Percentiles rank a stretch among this genome's conserved stretches.
phyloP scores from a whole-genome alignment of 345 rosid species.

The Populus tremula region DNA sequence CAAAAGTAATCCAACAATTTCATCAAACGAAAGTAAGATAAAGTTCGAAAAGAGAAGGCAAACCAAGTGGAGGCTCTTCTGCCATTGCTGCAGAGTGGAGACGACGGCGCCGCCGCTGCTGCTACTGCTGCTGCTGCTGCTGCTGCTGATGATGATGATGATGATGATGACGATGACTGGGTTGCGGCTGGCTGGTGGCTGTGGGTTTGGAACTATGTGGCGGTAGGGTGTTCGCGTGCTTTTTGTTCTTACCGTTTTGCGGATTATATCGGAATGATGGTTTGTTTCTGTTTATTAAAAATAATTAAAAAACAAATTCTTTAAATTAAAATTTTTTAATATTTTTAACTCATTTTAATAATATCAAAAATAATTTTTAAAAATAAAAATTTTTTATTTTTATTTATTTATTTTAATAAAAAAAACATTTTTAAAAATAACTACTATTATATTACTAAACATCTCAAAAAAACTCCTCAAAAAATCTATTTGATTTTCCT shows the following conservation, averaged over 20 bases:
- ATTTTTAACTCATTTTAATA: no score
- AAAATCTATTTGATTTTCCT: no score
- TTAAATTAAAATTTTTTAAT: no score
- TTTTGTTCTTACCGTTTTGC: background rate
- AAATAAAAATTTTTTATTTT: no score
- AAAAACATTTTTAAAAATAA: no score
- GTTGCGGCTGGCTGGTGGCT: background rate
- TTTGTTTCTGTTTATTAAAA: no score
- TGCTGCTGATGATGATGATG: background rate
- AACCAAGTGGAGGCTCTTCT: background rate
- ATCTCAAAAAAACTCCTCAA: no score
- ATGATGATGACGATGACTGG: background rate
- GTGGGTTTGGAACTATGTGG: background rate
- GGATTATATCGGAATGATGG: no score
- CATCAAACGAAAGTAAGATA: background rate
- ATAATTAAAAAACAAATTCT: no score
- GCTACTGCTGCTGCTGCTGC: background rate
- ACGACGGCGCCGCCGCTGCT: background rate
- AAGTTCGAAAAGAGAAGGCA: background rate
- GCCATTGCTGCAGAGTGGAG: background rate
- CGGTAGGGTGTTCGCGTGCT: no score
- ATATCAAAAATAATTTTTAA: no score
- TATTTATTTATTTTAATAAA: no score
- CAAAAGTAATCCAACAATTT: background rate
- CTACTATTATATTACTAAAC: fast-evolving